Percentiles rank a stretch among this genome's conserved stretches.
Evolutionary conservation across 208 protist genomes (phyloP).

Genomic region (Leptomonas seymouri): DNA sequence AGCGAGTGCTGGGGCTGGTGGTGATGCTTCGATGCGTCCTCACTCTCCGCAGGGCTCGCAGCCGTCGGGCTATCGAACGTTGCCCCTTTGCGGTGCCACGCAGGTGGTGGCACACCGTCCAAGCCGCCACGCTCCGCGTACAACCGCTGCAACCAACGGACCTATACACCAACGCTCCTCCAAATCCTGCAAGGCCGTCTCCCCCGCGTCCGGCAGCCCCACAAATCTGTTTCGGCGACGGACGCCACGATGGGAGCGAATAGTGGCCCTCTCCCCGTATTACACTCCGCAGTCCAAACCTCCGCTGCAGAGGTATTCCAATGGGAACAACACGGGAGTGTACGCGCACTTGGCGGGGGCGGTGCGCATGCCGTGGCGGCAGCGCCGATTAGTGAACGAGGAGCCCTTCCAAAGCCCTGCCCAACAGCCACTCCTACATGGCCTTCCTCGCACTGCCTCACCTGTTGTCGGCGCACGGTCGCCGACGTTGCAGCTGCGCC

Average conservation of each 20-base stretch:
- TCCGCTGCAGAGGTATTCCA: neutral
- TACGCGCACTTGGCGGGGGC: constrained; percentile 7
- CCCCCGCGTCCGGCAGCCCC: neutral
- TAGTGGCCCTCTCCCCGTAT: constrained; percentile 11
- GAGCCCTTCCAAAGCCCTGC: neutral
- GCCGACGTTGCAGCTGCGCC: too few species aligned
- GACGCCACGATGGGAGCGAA: constrained; percentile 8
- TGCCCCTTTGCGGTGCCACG: neutral
- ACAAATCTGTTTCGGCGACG: neutral
- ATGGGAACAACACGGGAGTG: neutral
- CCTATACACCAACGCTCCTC: neutral
- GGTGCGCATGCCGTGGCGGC: neutral
- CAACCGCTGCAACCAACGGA: neutral
- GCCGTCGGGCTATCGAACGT: neutral
- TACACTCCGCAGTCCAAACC: neutral
- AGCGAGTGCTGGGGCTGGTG: neutral
- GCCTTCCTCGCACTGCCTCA: neutral
- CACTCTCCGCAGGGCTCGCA: neutral
- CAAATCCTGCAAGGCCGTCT: neutral
- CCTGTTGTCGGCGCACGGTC: neutral
- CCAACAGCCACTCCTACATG: too few species aligned
- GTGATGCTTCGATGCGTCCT: neutral
- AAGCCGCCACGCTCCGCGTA: neutral
- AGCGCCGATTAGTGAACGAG: neutral
- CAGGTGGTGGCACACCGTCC: neutral